phyloP scores from a whole-genome alignment of 352 stramenopile genomes.

The Thraustotheca clavata region DNA sequence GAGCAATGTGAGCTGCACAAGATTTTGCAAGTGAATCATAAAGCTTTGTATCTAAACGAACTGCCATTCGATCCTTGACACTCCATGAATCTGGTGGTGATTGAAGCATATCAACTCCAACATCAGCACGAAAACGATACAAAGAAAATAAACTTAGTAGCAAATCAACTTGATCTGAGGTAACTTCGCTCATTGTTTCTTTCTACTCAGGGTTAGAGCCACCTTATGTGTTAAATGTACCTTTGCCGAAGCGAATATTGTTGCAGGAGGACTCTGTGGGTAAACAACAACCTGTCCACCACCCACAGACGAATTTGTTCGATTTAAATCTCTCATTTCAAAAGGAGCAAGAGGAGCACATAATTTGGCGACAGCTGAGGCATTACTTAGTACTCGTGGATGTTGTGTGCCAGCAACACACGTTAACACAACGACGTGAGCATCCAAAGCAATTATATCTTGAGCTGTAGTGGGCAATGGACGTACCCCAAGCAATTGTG shows the following conservation, averaged over 20 bases:
- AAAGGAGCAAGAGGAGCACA: constrained; percentile 4
- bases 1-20: constrained; percentile 52
- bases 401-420: background rate
- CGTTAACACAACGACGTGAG: constrained; percentile 62
- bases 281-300: constrained; percentile 69
- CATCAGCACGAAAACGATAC: constrained; percentile 78
- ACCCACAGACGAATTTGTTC: background rate
- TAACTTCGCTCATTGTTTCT: background rate
- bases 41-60: constrained; percentile 63
- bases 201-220: background rate
- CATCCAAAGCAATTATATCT: constrained; percentile 63
- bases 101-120: constrained; percentile 45
- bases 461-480: constrained; percentile 46
- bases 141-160: constrained; percentile 74
- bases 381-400: background rate
- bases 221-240: constrained; percentile 22
- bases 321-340: background rate
- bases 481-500: constrained; percentile 56
- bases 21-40: constrained; percentile 66
- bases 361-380: background rate
- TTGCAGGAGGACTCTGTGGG: constrained; percentile 62
- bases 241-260: constrained; percentile 52
- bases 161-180: constrained; percentile 49
- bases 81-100: constrained; percentile 17
- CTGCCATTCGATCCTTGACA: constrained; percentile 39